Percentiles rank a stretch among this genome's conserved stretches.
Conservation (phyloP, 257 asterid genomes). For the Rubia yunnanensis region DNA sequence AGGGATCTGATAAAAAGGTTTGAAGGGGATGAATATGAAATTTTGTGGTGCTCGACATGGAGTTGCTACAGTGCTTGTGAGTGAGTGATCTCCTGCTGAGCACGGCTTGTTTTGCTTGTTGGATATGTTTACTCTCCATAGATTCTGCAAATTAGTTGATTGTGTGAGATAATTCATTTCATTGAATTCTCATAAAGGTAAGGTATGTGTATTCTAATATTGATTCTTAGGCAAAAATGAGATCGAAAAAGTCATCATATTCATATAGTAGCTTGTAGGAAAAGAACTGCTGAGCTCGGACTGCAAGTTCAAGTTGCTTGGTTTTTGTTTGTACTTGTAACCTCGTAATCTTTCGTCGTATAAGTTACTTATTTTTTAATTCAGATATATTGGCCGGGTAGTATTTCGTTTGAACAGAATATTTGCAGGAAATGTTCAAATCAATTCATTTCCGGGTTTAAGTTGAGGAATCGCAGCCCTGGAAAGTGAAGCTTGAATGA, state of each 20-base stretch:
- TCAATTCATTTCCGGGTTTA: neutral
- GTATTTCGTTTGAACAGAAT: neutral
- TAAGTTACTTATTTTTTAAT: neutral
- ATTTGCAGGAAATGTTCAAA: neutral
- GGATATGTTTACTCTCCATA: conserved; percentile 10
- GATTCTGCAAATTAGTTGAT: conserved; percentile 12
- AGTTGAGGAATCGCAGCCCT: no score
- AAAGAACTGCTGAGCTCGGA: neutral
- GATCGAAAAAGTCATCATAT: neutral
- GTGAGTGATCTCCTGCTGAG: conserved; percentile 16
- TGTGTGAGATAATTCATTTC: conserved; percentile 7
- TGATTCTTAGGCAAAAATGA: neutral
- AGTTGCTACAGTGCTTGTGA: conserved; percentile 16
- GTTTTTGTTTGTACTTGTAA: conserved; percentile 8
- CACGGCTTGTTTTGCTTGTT: conserved; percentile 20
- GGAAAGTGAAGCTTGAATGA: neutral
- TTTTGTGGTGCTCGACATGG: conserved; percentile 14
- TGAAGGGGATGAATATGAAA: neutral
- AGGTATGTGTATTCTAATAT: conserved; percentile 12
- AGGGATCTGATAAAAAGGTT: conserved; percentile 65
- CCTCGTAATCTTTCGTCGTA: neutral
- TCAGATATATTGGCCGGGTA: neutral
- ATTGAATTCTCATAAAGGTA: conserved; percentile 9
- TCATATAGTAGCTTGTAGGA: conserved; percentile 11
- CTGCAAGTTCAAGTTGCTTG: conserved; percentile 4